These are phyloP conservation scores for Mycena crocata DNA, from an alignment of 768 basidiomycete genomes.

Conservation along the genomic window DNA sequence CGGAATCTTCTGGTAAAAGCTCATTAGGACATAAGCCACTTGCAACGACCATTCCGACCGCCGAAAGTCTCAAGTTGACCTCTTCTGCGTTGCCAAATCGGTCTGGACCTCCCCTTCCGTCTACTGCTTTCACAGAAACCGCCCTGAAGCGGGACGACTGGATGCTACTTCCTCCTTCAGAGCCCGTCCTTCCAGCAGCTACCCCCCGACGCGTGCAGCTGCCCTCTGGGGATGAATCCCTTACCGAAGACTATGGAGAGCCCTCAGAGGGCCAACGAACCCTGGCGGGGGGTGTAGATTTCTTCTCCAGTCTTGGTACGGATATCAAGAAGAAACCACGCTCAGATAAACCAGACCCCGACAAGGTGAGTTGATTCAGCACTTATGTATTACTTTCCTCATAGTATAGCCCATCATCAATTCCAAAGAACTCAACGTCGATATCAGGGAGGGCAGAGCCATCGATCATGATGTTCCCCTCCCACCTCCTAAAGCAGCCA, in stretches of 20 bases:
- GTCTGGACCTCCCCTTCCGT: constrained; percentile 61
- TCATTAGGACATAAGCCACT: constrained; percentile 57
- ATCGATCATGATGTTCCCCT: constrained; percentile 55
- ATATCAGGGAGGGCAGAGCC: constrained; percentile 59
- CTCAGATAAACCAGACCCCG: constrained; percentile 71
- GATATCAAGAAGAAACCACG: constrained; percentile 73
- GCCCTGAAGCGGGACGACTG: constrained; percentile 82
- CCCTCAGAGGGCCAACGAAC: constrained; percentile 56
- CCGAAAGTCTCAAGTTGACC: constrained; percentile 75
- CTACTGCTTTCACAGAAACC: constrained; percentile 58
- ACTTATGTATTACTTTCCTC: neutral
- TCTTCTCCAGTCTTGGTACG: constrained; percentile 89
- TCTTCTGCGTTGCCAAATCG: constrained; percentile 65
- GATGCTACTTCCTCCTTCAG: constrained; percentile 76
- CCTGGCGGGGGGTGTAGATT: constrained; percentile 76
- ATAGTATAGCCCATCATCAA: constrained; percentile 67
- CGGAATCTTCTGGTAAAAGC: constrained; percentile 24
- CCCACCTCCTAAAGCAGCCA: constrained; percentile 59
- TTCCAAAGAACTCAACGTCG: constrained; percentile 70
- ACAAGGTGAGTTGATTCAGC: constrained; percentile 64
- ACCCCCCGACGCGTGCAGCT: constrained; percentile 34
- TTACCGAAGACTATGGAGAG: constrained; percentile 78
- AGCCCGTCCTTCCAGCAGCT: constrained; percentile 42
- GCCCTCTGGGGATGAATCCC: constrained; percentile 56
- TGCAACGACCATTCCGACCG: constrained; percentile 81